A percentile compares a stretch with the other conserved stretches of the same genome.
These are phyloP conservation scores for Wickerhamiella occidentalis DNA, from an alignment of 805 yeast genomes.

Conservation along the genomic window DNA sequence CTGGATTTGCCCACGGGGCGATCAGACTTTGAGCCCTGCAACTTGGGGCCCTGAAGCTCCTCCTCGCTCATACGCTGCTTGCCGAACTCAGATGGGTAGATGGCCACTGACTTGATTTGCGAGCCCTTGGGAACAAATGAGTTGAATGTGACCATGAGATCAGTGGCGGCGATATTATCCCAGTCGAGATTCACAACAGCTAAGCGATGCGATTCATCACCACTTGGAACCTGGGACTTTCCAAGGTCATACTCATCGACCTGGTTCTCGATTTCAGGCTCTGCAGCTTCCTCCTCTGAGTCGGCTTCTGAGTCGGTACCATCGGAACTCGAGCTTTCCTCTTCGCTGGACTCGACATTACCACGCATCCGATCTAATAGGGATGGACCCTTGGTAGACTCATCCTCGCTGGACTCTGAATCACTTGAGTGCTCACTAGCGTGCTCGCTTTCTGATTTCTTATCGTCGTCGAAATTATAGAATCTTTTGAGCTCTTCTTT, in stretches of 20 bases:
- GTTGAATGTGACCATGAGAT: conserved; percentile 75
- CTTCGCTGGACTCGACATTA: conserved; percentile 12
- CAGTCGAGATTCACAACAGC: conserved; percentile 96
- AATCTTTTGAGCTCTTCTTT: conserved; percentile 49
- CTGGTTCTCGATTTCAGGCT: conserved; percentile 15
- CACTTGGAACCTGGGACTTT: conserved; percentile 53
- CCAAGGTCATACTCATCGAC: conserved; percentile 30
- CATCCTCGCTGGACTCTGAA: background rate
- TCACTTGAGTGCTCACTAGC: background rate
- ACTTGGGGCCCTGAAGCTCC: conserved; percentile 86
- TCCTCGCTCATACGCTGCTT: conserved; percentile 83
- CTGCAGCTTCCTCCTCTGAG: conserved; percentile 12
- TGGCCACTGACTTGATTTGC: conserved; percentile 49
- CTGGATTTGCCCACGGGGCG: conserved; percentile 39
- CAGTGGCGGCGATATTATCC: conserved; percentile 86
- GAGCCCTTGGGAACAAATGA: conserved; percentile 76
- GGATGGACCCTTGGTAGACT: conserved; percentile 6
- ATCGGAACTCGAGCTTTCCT: conserved; percentile 10
- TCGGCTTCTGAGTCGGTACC: conserved; percentile 12
- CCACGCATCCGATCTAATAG: conserved; percentile 22
- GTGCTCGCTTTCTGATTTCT: background rate
- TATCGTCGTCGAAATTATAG: conserved; percentile 35
- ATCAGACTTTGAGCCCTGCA: conserved; percentile 39
- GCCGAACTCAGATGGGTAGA: conserved; percentile 87
- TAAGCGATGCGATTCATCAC: conserved; percentile 69